phyloP scores from a whole-genome alignment of 805 yeast species.

The Kregervanrija fluxuum region DNA sequence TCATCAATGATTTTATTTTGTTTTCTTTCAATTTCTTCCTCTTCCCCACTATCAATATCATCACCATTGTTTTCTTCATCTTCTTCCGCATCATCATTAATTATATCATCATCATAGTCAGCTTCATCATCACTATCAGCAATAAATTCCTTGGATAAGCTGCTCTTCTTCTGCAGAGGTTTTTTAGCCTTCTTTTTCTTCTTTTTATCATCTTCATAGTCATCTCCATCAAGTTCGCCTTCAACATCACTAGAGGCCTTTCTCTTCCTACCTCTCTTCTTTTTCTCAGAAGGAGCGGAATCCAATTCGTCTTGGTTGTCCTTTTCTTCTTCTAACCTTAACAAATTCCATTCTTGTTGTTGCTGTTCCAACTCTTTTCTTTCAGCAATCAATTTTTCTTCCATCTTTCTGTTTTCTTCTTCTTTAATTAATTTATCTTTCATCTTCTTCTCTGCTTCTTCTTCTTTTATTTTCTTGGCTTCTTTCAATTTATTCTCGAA shows the following conservation, averaged over 20 bases:
- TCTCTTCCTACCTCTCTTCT: constrained; percentile 22
- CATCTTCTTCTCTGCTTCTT: constrained; percentile 39
- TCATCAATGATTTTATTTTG: constrained; percentile 12
- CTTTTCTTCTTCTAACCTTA: constrained; percentile 28
- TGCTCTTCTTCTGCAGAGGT: constrained; percentile 16
- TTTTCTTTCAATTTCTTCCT: constrained; percentile 17
- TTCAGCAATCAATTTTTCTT: constrained; percentile 36
- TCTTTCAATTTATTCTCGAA: constrained; percentile 57
- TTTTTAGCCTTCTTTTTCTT: constrained; percentile 10
- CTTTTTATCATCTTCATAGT: constrained; percentile 7
- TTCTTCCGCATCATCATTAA: constrained; percentile 4
- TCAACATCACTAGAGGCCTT: constrained; percentile 13
- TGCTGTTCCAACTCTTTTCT: constrained; percentile 46
- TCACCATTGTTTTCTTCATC: constrained; percentile 6
- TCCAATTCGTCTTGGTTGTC: constrained; percentile 29
- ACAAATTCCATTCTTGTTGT: constrained; percentile 47
- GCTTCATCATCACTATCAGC: constrained; percentile 28
- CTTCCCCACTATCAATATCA: constrained; percentile 8
- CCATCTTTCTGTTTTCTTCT: constrained; percentile 39
- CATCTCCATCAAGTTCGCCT: constrained; percentile 10
- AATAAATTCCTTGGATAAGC: constrained; percentile 22
- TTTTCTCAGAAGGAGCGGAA: constrained; percentile 26
- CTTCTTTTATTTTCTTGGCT: constrained; percentile 58
- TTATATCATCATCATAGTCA: constrained; percentile 14
- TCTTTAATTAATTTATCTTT: constrained; percentile 39